These are phyloP conservation scores for Afroboletus lepidellus DNA, from an alignment of 1,284 basidiomycete genomes.

Conservation along the genomic window DNA sequence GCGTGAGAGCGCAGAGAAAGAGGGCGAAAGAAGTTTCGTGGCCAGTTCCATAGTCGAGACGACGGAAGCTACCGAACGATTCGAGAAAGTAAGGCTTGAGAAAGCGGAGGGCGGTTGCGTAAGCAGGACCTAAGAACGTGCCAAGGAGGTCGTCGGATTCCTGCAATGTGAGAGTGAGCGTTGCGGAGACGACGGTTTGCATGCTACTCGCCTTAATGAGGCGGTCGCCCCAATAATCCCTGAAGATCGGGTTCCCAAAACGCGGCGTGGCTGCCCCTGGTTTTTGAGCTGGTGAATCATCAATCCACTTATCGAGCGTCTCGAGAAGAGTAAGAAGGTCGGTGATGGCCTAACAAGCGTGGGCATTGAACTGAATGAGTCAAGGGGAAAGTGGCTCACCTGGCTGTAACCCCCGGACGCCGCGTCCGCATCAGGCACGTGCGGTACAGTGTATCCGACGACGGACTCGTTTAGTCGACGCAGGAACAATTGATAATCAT, in stretches of 20 bases:
- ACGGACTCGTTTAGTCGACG: conserved; percentile 73
- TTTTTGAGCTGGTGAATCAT: conserved; percentile 76
- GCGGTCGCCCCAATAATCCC: conserved; percentile 75
- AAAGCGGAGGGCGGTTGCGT: conserved; percentile 51
- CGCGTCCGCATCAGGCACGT: conserved; percentile 6
- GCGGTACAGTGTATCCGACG: conserved; percentile 55
- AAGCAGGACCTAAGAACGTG: conserved; percentile 47
- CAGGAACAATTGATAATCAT: conserved; percentile 71
- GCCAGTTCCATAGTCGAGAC: conserved; percentile 96
- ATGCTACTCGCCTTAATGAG: conserved; percentile 66
- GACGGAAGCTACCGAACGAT: conserved; percentile 87
- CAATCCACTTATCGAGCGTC: conserved; percentile 75
- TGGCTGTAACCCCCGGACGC: conserved; percentile 9
- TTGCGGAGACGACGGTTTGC: not conserved
- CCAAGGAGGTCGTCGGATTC: conserved; percentile 58
- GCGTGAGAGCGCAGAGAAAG: conserved; percentile 69
- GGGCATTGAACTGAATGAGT: conserved; percentile 14
- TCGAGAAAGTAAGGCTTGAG: conserved; percentile 77
- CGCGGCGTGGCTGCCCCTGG: conserved; percentile 66
- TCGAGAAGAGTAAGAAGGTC: conserved; percentile 61
- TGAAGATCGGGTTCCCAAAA: conserved; percentile 93
- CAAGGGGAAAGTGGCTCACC: conserved; percentile 11
- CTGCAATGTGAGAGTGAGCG: conserved; percentile 39
- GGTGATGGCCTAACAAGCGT: conserved; percentile 43
- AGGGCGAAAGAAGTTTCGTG: conserved; percentile 89